Conservation (phyloP, 805 yeast genomes). For the Teunomyces gatunensis region DNA sequence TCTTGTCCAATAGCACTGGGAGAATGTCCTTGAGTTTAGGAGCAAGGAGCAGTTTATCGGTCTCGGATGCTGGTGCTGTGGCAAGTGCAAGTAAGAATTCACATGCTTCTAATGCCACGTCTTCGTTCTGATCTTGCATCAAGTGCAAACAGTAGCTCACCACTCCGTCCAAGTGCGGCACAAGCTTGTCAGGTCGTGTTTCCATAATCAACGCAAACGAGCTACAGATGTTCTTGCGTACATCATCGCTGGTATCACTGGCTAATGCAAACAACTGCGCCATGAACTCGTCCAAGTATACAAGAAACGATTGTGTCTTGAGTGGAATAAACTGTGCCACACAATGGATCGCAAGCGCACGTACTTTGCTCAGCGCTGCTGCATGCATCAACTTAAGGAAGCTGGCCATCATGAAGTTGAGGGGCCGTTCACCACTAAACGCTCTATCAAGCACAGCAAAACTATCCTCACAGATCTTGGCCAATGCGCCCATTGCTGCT, state of each 20-base stretch:
- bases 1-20: constrained; percentile 74
- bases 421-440: constrained; percentile 63
- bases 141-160: constrained; percentile 80
- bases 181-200: constrained; percentile 73
- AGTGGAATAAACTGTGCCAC: constrained; percentile 72
- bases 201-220: constrained; percentile 73
- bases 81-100: constrained; percentile 80
- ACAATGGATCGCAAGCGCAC: constrained; percentile 66
- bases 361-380: constrained; percentile 44
- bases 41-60: constrained; percentile 36
- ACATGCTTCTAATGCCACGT: constrained; percentile 87
- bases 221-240: constrained; percentile 72
- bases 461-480: constrained; percentile 90
- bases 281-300: constrained; percentile 65
- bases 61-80: constrained; percentile 49
- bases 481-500: constrained; percentile 77
- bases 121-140: constrained; percentile 58
- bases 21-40: constrained; percentile 61
- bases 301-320: constrained; percentile 62
- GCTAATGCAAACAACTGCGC: constrained; percentile 68
- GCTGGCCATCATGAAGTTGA: constrained; percentile 63
- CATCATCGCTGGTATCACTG: constrained; percentile 51
- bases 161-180: constrained; percentile 83
- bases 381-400: constrained; percentile 51
- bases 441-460: constrained; percentile 62